These are phyloP conservation scores for Pythium utonaiense DNA, from an alignment of 352 stramenopile genomes.

Conservation along the genomic window DNA sequence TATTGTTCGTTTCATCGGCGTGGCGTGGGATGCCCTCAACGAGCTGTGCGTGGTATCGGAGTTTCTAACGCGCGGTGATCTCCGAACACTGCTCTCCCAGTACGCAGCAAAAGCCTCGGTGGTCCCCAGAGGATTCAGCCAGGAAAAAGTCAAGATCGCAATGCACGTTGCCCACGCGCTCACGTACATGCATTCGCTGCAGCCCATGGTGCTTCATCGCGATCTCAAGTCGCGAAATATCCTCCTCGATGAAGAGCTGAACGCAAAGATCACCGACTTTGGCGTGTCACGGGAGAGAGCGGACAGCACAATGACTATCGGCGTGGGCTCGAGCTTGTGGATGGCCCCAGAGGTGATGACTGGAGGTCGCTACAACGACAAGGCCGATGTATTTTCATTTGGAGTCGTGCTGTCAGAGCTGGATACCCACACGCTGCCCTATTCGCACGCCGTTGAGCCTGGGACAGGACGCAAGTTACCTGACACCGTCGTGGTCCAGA, in stretches of 20 bases:
- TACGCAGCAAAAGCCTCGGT: background rate
- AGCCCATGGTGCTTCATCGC: constrained; percentile 10
- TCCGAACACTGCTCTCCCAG: constrained; percentile 8
- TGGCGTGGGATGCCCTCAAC: constrained; percentile 45
- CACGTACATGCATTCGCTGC: constrained; percentile 13
- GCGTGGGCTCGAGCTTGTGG: constrained; percentile 22
- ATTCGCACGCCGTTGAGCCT: constrained; percentile 18
- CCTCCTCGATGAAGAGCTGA: constrained; percentile 9
- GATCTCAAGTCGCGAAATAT: constrained; percentile 20
- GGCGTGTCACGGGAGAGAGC: constrained; percentile 12
- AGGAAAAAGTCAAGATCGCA: constrained; percentile 16
- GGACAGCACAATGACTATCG: constrained; percentile 14
- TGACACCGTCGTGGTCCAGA: constrained; percentile 12
- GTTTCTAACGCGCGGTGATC: constrained; percentile 23
- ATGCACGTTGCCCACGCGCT: constrained; percentile 15
- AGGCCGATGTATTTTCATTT: constrained; percentile 34
- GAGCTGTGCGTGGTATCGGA: constrained; percentile 26
- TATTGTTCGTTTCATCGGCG: constrained; percentile 63
- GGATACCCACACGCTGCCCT: constrained; percentile 49
- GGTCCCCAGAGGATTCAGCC: constrained; percentile 1
- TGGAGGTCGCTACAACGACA: constrained; percentile 20
- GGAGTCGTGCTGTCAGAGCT: constrained; percentile 54
- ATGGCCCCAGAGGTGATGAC: constrained; percentile 33
- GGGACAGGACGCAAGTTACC: constrained; percentile 13
- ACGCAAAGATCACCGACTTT: constrained; percentile 20